Conservation (phyloP, 257 asterid species). For the Fraxinus excelsior region DNA sequence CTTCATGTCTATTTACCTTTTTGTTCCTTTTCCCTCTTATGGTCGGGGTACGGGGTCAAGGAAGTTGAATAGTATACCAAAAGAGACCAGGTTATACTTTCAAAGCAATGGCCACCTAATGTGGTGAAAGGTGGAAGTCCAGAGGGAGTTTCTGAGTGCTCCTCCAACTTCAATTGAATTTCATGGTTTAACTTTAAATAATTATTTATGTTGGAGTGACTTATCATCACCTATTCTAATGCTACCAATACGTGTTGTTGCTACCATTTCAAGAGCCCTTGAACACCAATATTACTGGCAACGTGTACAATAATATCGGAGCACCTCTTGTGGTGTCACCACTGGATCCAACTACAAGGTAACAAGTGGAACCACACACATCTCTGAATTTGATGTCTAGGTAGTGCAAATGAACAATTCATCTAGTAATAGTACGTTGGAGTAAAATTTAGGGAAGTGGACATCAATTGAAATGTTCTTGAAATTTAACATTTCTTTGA, state of each 20-base stretch:
- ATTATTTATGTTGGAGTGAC: not conserved
- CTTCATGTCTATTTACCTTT: not conserved
- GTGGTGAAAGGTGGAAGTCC: not conserved
- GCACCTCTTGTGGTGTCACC: not conserved
- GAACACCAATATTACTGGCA: not conserved
- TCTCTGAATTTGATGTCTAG: not conserved
- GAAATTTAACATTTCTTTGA: not conserved
- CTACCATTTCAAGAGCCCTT: not conserved
- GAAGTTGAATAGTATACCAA: not conserved
- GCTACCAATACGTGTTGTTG: not conserved
- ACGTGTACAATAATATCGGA: not conserved
- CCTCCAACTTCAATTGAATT: not conserved
- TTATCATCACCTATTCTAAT: not conserved
- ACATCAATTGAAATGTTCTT: not conserved
- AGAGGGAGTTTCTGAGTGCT: not conserved
- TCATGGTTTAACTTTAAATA: not conserved
- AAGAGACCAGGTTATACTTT: not conserved
- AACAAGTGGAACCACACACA: not conserved
- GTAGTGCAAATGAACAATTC: not conserved
- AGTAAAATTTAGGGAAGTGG: not conserved
- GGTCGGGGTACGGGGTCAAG: not conserved
- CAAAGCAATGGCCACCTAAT: not conserved
- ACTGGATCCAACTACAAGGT: not conserved
- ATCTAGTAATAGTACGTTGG: not conserved
- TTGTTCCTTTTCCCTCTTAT: not conserved